phyloP scores from a whole-genome alignment of 495 filamentous ascomycete genomes.

The Aspergillus affinis region DNA sequence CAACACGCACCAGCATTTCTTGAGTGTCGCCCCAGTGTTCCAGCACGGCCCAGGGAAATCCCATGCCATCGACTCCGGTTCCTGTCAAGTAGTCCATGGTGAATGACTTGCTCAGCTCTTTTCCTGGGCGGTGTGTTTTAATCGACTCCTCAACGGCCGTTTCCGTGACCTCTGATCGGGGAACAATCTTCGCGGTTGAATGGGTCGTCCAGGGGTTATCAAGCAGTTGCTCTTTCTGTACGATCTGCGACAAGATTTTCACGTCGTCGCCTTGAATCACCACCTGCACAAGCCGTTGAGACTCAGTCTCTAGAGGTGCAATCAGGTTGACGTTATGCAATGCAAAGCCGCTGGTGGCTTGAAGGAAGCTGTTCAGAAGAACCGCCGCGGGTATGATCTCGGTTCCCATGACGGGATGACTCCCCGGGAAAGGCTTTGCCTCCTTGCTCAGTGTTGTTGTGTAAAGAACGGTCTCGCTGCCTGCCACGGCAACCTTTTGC shows the following conservation, averaged over 20 bases:
- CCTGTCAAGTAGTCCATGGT: slow-evolving; percentile 39
- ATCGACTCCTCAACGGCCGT: slow-evolving; percentile 6
- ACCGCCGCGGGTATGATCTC: slow-evolving; percentile 45
- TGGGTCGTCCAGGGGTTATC: slow-evolving; percentile 39
- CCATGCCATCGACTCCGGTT: slow-evolving; percentile 44
- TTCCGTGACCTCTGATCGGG: neutral
- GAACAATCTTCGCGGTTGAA: slow-evolving; percentile 24
- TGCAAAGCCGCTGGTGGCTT: slow-evolving; percentile 14
- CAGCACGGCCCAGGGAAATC: slow-evolving; percentile 44
- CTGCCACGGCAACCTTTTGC: slow-evolving; percentile 24
- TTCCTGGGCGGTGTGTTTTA: slow-evolving; percentile 18
- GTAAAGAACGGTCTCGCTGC: slow-evolving; percentile 25
- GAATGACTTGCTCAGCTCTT: slow-evolving; percentile 26
- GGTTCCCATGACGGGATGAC: slow-evolving; percentile 34
- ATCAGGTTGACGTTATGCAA: slow-evolving; percentile 23
- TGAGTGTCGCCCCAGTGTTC: slow-evolving; percentile 38
- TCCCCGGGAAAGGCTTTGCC: slow-evolving; percentile 35
- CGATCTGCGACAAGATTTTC: slow-evolving; percentile 32
- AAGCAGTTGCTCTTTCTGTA: slow-evolving; percentile 8
- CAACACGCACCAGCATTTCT: slow-evolving; percentile 45
- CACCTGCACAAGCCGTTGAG: slow-evolving; percentile 36
- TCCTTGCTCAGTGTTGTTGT: slow-evolving; percentile 28
- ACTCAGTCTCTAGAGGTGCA: slow-evolving; percentile 34
- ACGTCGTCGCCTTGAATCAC: slow-evolving; percentile 23
- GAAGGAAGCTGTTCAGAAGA: slow-evolving; percentile 40